Evolutionary conservation across 306 rosid species (phyloP).

Genomic region (Arachis hypogaea): DNA sequence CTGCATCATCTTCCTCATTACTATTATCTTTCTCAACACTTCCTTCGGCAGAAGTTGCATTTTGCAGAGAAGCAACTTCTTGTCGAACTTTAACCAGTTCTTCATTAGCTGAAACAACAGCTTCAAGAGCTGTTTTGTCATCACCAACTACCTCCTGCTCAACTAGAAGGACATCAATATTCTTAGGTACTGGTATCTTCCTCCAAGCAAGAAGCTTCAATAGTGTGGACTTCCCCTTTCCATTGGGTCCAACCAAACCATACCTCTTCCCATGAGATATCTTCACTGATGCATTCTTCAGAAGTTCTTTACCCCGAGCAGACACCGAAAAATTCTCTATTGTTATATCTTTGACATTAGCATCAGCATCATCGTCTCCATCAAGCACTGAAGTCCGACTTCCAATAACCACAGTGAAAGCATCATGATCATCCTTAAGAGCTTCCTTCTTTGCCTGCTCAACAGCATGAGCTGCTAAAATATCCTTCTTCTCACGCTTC

Average conservation of each 20-base stretch:
- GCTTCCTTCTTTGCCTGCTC: conserved; percentile 66
- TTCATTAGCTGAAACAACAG: conserved; percentile 78
- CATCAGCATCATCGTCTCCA: conserved; percentile 63
- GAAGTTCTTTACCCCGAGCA: conserved; percentile 60
- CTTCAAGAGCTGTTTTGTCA: conserved; percentile 67
- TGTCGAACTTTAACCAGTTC: conserved; percentile 64
- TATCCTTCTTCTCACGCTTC: conserved; percentile 67
- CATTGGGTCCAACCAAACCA: conserved; percentile 76
- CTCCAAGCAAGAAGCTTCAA: conserved; percentile 89
- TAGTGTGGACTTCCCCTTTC: conserved; percentile 78
- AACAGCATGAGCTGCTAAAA: conserved; percentile 54
- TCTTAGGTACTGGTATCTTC: conserved; percentile 81
- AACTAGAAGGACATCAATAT: conserved; percentile 80
- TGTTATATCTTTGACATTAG: conserved; percentile 65
- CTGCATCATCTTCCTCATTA: conserved; percentile 51
- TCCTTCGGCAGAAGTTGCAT: conserved; percentile 45
- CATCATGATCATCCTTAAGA: conserved; percentile 73
- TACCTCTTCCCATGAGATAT: conserved; percentile 72
- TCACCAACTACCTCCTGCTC: conserved; percentile 85
- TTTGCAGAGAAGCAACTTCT: conserved; percentile 66
- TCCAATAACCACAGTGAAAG: conserved; percentile 74
- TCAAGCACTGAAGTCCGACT: conserved; percentile 67
- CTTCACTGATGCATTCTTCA: conserved; percentile 58
- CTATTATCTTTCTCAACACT: conserved; percentile 27
- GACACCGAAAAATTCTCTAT: conserved; percentile 58